Conservation (phyloP, 108 stramenopile genomes). For the Skeletonema grethae region DNA sequence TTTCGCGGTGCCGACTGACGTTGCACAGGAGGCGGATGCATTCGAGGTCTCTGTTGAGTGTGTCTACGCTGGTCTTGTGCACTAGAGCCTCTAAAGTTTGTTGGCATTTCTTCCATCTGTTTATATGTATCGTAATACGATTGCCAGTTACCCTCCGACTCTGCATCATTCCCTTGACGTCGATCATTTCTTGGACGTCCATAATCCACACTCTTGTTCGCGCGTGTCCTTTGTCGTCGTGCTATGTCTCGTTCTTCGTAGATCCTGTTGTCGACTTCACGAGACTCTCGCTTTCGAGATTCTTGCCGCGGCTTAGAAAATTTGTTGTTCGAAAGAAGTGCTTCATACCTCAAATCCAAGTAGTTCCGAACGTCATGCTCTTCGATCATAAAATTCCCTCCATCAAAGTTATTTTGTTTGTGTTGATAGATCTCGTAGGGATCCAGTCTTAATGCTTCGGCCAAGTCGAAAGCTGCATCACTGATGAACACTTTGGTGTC, state of each 20-base stretch:
- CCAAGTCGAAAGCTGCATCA: conserved; percentile 6
- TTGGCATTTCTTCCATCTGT: not conserved
- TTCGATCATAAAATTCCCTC: not conserved
- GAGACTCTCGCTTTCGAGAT: not conserved
- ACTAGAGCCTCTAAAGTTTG: not conserved
- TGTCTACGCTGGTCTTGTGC: not conserved
- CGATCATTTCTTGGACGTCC: not conserved
- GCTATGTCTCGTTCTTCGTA: not conserved
- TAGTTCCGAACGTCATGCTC: conserved; percentile 4
- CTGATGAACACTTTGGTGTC: not conserved
- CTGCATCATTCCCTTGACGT: not conserved
- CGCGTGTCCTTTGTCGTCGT: not conserved
- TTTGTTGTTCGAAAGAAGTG: not conserved
- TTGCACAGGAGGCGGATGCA: not conserved
- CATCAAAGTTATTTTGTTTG: not conserved
- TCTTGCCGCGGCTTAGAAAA: not conserved
- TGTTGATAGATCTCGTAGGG: conserved; percentile 5
- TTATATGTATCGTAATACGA: not conserved
- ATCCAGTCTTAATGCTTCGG: conserved; percentile 3
- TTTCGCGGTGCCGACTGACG: not conserved
- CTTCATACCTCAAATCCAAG: conserved; percentile 10
- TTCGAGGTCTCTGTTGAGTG: not conserved
- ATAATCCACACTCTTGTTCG: not conserved
- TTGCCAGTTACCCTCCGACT: not conserved
- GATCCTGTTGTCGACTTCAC: not conserved